A percentile compares a stretch with the other conserved stretches of the same genome.
phyloP scores from a whole-genome alignment of 2,329 filamentous ascomycete species.

The Pyricularia pennisetigena region DNA sequence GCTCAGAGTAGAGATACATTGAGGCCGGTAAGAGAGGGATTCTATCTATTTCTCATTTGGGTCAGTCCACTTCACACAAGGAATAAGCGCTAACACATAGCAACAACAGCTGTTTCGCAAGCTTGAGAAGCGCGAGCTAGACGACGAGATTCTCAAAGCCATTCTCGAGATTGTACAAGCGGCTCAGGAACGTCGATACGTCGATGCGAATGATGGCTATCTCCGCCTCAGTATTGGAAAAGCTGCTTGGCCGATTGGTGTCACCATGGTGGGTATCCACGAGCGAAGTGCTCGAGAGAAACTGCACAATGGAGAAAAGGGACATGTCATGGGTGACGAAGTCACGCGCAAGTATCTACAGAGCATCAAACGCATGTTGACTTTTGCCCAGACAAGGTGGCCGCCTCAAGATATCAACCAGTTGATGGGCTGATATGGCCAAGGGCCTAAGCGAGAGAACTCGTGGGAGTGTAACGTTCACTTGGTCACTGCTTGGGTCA shows the following conservation, averaged over 20 bases:
- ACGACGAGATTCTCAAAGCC: conserved; percentile 69
- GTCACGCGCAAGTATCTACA: conserved; percentile 91
- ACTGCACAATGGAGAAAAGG: conserved; percentile 76
- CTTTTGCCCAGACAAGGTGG: conserved; percentile 95
- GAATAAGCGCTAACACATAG: neutral
- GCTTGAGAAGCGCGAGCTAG: conserved; percentile 71
- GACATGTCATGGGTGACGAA: conserved; percentile 96
- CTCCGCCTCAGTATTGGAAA: conserved; percentile 88
- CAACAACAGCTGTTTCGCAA: conserved; percentile 64
- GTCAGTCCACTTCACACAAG: neutral
- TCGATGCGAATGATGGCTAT: conserved; percentile 95
- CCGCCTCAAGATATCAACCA: conserved; percentile 86
- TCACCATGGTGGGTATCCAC: conserved; percentile 99
- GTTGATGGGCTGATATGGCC: conserved; percentile 66
- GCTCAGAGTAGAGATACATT: conserved; percentile 80
- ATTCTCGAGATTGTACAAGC: conserved; percentile 87
- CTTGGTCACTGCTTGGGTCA: neutral
- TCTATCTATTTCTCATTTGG: too few species aligned
- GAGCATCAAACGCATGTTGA: conserved; percentile 94
- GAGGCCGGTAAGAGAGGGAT: conserved; percentile 61
- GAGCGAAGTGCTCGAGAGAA: conserved; percentile 94
- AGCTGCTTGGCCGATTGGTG: conserved; percentile 96
- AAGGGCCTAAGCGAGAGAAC: neutral
- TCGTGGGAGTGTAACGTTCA: neutral
- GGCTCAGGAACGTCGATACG: conserved; percentile 83